These are phyloP conservation scores for Ophiobolus disseminans DNA, from an alignment of 2,329 filamentous ascomycete species.

Conservation along the genomic window DNA sequence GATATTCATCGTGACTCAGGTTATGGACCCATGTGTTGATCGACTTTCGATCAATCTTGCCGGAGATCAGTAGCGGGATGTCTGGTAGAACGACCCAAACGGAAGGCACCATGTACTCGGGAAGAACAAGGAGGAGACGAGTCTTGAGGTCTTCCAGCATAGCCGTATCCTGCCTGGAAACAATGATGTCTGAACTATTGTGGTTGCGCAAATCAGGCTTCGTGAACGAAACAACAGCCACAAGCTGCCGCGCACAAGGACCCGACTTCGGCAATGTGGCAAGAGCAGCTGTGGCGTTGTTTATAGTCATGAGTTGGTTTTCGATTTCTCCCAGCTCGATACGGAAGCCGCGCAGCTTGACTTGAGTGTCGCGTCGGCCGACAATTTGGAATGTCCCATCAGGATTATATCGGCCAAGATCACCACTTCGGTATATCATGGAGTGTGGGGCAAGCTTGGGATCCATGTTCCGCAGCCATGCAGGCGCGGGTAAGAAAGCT, in stretches of 20 bases:
- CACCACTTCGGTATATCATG: slow-evolving; percentile 27
- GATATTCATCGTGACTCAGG: too few species aligned
- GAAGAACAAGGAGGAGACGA: slow-evolving; percentile 8
- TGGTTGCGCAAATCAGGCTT: slow-evolving; percentile 5
- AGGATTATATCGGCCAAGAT: slow-evolving; percentile 18
- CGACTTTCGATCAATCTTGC: slow-evolving; percentile 18
- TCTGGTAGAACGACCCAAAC: slow-evolving; percentile 23
- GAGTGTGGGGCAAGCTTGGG: neutral
- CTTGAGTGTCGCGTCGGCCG: slow-evolving; percentile 27
- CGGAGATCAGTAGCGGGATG: slow-evolving; percentile 17
- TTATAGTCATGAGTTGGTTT: slow-evolving; percentile 3
- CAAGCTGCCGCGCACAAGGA: slow-evolving; percentile 12
- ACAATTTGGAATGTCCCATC: slow-evolving; percentile 23
- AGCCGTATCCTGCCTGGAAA: slow-evolving; percentile 4
- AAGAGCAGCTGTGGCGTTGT: slow-evolving; percentile 5
- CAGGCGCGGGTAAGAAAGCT: slow-evolving; percentile 59
- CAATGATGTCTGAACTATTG: neutral
- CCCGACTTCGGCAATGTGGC: slow-evolving; percentile 16
- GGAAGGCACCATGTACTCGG: slow-evolving; percentile 26
- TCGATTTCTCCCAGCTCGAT: slow-evolving; percentile 31
- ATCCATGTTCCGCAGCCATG: too few species aligned
- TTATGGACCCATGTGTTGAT: too few species aligned
- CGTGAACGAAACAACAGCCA: slow-evolving; percentile 16
- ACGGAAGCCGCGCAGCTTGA: slow-evolving; percentile 29
- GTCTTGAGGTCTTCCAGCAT: slow-evolving; percentile 11